Evolutionary conservation across 2,329 filamentous ascomycete species (phyloP).

Genomic region (Ophiostoma perfectum): DNA sequence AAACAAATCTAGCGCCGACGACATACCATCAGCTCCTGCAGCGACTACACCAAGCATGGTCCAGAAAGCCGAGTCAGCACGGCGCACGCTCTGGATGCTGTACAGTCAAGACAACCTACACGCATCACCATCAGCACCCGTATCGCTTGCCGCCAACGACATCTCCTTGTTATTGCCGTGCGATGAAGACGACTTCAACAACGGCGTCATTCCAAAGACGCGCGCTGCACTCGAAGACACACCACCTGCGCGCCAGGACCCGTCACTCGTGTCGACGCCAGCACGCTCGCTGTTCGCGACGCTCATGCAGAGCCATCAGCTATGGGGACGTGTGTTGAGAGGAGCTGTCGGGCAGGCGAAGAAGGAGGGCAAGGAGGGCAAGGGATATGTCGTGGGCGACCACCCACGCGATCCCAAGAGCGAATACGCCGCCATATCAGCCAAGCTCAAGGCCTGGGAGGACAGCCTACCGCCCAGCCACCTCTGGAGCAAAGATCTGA

Average conservation of each 20-base stretch:
- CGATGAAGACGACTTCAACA: conserved; percentile 48
- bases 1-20: neutral
- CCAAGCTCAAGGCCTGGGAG: conserved; percentile 46
- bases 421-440: conserved; percentile 43
- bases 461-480: conserved; percentile 43
- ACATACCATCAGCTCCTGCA: neutral
- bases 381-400: conserved; percentile 24
- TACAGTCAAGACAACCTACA: conserved; percentile 55
- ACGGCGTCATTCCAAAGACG: conserved; percentile 42
- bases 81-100: conserved; percentile 56
- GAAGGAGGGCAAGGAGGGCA: conserved; percentile 27
- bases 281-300: conserved; percentile 51
- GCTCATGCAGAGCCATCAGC: conserved; percentile 50
- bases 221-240: conserved; percentile 52
- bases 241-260: conserved; percentile 44
- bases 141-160: conserved; percentile 47
- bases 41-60: conserved; percentile 30
- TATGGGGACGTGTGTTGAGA: conserved; percentile 50
- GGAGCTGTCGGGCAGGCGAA: conserved; percentile 43
- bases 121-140: conserved; percentile 47
- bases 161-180: conserved; percentile 51
- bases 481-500: conserved; percentile 40
- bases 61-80: conserved; percentile 50
- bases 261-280: conserved; percentile 39
- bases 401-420: conserved; percentile 45